Percentiles rank a stretch among this genome's conserved stretches.
These are phyloP conservation scores for Neophaeococcomyces aloes DNA, from an alignment of 2,329 filamentous ascomycete genomes.

Conservation along the genomic window DNA sequence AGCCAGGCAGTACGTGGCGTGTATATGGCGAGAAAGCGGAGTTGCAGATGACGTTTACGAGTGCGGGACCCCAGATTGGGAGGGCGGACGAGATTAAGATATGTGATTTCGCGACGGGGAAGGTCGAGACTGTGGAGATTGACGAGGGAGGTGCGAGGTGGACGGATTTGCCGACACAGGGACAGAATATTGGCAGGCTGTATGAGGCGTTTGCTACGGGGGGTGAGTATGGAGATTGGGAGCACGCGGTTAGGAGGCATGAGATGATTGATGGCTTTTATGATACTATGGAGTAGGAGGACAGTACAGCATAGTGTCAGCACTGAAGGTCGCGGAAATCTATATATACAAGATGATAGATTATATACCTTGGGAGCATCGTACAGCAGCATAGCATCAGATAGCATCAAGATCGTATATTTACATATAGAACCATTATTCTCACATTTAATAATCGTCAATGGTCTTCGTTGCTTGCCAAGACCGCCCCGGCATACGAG, in stretches of 20 bases:
- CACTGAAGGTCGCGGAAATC: too few relatives aligned
- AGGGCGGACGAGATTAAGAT: slow-evolving; percentile 39
- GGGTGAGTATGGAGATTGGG: slow-evolving; percentile 21
- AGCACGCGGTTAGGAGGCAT: slow-evolving; percentile 39
- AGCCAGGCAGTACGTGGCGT: slow-evolving; percentile 21
- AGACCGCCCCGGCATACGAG: too few relatives aligned
- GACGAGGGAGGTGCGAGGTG: slow-evolving; percentile 38
- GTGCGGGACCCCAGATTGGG: slow-evolving; percentile 28
- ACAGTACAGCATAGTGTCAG: too few relatives aligned
- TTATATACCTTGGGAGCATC: too few relatives aligned
- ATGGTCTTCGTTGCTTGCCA: too few relatives aligned
- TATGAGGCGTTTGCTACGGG: slow-evolving; percentile 47
- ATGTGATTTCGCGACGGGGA: slow-evolving; percentile 39
- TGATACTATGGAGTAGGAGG: slow-evolving; percentile 8
- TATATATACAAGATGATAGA: too few relatives aligned
- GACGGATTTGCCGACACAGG: slow-evolving; percentile 34
- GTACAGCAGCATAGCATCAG: too few relatives aligned
- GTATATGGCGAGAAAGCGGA: slow-evolving; percentile 30
- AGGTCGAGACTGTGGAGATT: slow-evolving; percentile 35
- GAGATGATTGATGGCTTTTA: slow-evolving; percentile 34
- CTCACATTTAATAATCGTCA: too few relatives aligned
- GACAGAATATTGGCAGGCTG: slow-evolving; percentile 42
- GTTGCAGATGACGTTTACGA: slow-evolving; percentile 30
- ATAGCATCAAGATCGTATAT: too few relatives aligned
- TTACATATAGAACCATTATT: too few relatives aligned